Conservation (phyloP, 192 early-diverging fungal species). For the Physocladia obscura region DNA sequence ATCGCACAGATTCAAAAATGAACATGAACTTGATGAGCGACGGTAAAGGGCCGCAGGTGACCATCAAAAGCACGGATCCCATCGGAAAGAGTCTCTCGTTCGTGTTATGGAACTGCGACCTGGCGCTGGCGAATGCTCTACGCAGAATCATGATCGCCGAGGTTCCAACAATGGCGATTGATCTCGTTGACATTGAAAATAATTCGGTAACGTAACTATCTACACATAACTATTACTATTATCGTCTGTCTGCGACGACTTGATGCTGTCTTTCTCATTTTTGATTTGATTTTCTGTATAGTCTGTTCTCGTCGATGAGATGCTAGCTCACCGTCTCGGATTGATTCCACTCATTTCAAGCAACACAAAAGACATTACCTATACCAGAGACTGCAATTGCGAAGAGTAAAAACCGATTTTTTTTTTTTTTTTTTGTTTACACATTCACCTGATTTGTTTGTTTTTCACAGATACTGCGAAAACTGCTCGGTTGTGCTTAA, state of each 20-base stretch:
- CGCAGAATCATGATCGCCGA: constrained; percentile 97
- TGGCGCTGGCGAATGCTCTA: constrained; percentile 89
- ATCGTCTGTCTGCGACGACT: not conserved
- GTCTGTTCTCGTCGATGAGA: constrained; percentile 93
- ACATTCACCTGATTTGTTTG: not conserved
- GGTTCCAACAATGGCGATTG: constrained; percentile 97
- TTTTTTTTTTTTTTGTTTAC: not conserved
- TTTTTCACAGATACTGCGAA: constrained; percentile 68
- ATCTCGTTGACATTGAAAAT: constrained; percentile 90
- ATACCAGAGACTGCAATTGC: constrained; percentile 66
- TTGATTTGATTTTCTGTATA: constrained; percentile 4
- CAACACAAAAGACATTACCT: constrained; percentile 75
- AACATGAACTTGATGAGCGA: constrained; percentile 10
- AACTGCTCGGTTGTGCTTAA: constrained; percentile 88
- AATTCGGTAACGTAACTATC: constrained; percentile 55
- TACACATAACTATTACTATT: no score
- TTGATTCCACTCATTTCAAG: constrained; percentile 86
- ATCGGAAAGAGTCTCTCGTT: constrained; percentile 69
- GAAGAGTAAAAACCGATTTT: constrained; percentile 7
- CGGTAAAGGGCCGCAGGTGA: constrained; percentile 12
- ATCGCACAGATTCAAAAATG: no score
- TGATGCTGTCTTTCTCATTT: not conserved
- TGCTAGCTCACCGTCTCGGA: constrained; percentile 91
- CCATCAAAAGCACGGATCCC: constrained; percentile 13
- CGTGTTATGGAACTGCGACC: constrained; percentile 81